Evolutionary conservation across 2,329 filamentous ascomycete genomes (phyloP), one percentile per base, ranked within the genome.

Genomic region (Biscogniauxia mediterranea): DNA sequence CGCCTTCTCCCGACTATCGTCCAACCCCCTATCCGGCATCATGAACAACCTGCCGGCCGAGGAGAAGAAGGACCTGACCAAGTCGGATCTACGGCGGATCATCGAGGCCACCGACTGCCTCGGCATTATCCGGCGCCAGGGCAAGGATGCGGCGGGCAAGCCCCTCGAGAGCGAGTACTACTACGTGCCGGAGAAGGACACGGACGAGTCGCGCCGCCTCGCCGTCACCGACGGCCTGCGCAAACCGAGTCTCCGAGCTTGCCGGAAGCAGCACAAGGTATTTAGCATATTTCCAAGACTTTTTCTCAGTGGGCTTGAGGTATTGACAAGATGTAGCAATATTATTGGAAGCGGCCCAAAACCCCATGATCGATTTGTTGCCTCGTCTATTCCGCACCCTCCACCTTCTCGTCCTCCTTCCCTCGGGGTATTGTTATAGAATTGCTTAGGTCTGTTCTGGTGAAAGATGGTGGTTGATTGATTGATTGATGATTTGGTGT

Each of bases 221-320:
- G 90, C 93, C 21, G 92, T 97, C 15, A 92, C 93, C 1, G 89
- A 93, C 67, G 91, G 92, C 57, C 80, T 97, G 74, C 85, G 92
- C 59, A 97, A 96, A 78, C 94, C 93, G 52, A 95, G 92, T 69
- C 79, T 99, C 71, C 85, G 95, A 67, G 89, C 89, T 72, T 97
- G 95, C 73, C 86, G 95, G 71, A 98, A 97, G 79, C 92, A 95
- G 74, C 95, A 99, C 78, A 98, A 98, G 91, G 94, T 98, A 84
- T 73, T 81, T 57, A n/a, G n/a, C 23, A 23, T 23, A 49, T 19
- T 5, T 53, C 58, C 53, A 64, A 26, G 21, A 62, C 56, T 70
- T 64, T 13, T 38, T 20, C 23, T n/a, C 25, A 5, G 28, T 32
- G 28, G 54, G 21, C n/a, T 32, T 19, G 25, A 38, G 26, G 61